Percentiles rank a stretch among this genome's conserved stretches.
phyloP scores from a whole-genome alignment of 768 basidiomycete species.

The Russula emetica region DNA sequence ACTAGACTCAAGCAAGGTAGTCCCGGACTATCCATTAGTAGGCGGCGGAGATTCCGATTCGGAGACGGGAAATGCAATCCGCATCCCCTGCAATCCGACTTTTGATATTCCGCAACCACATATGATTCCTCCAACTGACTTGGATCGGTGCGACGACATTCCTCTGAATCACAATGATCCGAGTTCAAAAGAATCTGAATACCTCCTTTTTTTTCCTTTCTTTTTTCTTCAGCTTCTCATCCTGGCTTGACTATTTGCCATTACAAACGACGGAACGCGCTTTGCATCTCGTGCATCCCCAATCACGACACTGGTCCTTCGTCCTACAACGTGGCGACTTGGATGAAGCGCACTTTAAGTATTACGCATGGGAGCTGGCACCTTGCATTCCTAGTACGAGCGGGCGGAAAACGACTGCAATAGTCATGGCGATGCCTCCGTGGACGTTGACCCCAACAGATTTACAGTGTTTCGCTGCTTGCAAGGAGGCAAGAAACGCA shows the following conservation, averaged over 20 bases:
- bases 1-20: constrained; percentile 7
- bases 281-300: constrained; percentile 22
- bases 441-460: constrained; percentile 24
- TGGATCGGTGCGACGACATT: constrained; percentile 13
- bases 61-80: constrained; percentile 12
- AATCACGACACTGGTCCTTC: constrained; percentile 18
- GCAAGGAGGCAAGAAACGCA: constrained; percentile 17
- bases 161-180: neutral
- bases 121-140: constrained; percentile 16
- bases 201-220: neutral
- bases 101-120: constrained; percentile 24
- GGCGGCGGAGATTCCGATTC: constrained; percentile 6
- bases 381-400: neutral
- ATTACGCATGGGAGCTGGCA: constrained; percentile 21
- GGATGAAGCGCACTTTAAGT: constrained; percentile 17
- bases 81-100: constrained; percentile 20
- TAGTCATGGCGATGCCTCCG: constrained; percentile 26
- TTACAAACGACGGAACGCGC: constrained; percentile 22
- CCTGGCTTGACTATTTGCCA: constrained; percentile 23
- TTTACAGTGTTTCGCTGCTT: constrained; percentile 20
- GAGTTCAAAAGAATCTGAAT: neutral
- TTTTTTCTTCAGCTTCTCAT: constrained; percentile 10
- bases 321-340: constrained; percentile 19
- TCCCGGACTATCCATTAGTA: constrained; percentile 15
- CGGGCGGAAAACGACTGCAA: constrained; percentile 10